Conservation (phyloP, 352 stramenopile species). For the Phytophthora constricta region DNA sequence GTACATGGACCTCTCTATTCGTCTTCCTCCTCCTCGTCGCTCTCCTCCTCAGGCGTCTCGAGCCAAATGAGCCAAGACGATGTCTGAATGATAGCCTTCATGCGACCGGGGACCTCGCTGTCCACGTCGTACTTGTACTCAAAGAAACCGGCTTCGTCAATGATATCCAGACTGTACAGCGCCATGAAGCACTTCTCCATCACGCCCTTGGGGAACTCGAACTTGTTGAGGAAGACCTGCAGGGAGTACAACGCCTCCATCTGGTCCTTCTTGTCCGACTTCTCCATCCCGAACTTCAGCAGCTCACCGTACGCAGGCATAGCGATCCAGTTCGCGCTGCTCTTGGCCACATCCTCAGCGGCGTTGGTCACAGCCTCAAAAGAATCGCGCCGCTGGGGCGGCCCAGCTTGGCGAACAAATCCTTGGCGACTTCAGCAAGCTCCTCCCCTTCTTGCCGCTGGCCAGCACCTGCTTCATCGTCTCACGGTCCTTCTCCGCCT, state of each 20-base stretch:
- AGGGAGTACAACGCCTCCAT: constrained; percentile 78
- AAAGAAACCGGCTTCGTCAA: constrained; percentile 81
- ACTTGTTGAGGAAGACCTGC: constrained; percentile 75
- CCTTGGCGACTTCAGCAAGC: constrained; percentile 57
- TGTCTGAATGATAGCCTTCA: constrained; percentile 87
- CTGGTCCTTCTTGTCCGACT: constrained; percentile 66
- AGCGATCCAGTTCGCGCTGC: constrained; percentile 83
- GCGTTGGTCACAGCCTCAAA: constrained; percentile 59
- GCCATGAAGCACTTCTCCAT: constrained; percentile 89
- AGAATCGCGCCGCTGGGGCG: constrained; percentile 46
- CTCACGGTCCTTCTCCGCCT: constrained; percentile 58
- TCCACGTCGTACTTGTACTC: constrained; percentile 91
- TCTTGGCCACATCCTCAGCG: constrained; percentile 73
- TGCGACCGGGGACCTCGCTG: constrained; percentile 68
- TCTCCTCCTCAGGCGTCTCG: constrained; percentile 76
- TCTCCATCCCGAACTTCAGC: constrained; percentile 60
- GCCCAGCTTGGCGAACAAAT: constrained; percentile 55
- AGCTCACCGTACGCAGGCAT: constrained; percentile 65
- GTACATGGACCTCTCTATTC: constrained; percentile 63
- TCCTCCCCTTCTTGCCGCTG: constrained; percentile 73
- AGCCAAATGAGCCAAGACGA: constrained; percentile 85
- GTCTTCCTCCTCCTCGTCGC: constrained; percentile 79
- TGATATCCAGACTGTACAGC: constrained; percentile 83
- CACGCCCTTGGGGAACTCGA: constrained; percentile 81
- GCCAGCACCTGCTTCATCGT: constrained; percentile 70